A percentile compares a stretch with the other conserved stretches of the same genome.
These are phyloP conservation scores for Pythium rhizo-oryzae DNA, from an alignment of 352 stramenopile species.

Conservation along the genomic window DNA sequence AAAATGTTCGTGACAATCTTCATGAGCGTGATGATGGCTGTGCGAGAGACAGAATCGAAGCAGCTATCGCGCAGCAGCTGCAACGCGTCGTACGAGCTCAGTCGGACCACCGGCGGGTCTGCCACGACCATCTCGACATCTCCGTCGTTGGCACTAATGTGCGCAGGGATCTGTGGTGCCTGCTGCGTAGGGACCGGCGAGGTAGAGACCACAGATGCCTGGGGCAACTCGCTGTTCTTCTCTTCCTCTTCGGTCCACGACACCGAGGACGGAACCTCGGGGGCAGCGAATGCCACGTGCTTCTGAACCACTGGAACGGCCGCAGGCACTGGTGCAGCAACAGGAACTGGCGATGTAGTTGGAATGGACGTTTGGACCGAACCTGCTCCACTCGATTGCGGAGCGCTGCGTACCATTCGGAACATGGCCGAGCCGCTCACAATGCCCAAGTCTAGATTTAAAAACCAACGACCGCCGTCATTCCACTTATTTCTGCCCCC, in stretches of 20 bases:
- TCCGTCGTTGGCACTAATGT: constrained; percentile 5
- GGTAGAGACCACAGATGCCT: background rate
- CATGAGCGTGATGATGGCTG: constrained; percentile 72
- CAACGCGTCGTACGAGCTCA: constrained; percentile 66
- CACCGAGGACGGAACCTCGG: background rate
- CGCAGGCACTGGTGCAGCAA: constrained; percentile 10
- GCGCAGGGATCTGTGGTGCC: background rate
- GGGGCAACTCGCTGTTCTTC: constrained; percentile 5
- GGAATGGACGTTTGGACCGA: background rate
- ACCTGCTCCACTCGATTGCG: background rate
- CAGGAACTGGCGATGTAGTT: background rate
- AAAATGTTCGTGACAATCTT: constrained; percentile 88
- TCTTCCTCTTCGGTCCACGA: constrained; percentile 24
- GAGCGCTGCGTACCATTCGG: constrained; percentile 39
- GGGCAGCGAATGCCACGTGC: constrained; percentile 24
- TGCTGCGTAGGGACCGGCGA: background rate
- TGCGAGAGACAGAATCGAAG: constrained; percentile 74
- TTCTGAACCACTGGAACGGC: background rate
- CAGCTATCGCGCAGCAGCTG: constrained; percentile 72
- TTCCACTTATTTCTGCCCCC: too few relatives aligned
- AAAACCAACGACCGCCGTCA: background rate
- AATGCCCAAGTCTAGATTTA: constrained; percentile 64
- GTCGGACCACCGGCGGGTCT: background rate
- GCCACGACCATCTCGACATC: constrained; percentile 56
- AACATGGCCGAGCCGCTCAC: constrained; percentile 87